Evolutionary conservation across 1,139 yeast species (phyloP).

Genomic region (Yamadazyma dushanensis): DNA sequence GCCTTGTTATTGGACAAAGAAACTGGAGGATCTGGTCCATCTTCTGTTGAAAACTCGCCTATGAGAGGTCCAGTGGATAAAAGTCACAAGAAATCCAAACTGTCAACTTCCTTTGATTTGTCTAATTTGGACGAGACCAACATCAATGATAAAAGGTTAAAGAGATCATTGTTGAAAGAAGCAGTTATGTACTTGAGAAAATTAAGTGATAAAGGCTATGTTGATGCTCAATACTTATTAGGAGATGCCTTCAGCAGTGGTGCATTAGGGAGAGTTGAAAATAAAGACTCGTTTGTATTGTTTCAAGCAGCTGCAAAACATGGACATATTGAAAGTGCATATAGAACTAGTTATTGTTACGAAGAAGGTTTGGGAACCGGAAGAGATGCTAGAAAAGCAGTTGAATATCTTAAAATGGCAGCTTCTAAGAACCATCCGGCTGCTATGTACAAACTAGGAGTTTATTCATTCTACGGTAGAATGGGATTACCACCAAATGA

Average conservation of each 20-base stretch:
- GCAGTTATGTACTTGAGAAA: conserved; percentile 70
- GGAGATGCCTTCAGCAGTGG: conserved; percentile 90
- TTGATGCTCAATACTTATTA: conserved; percentile 86
- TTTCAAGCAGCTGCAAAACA: conserved; percentile 92
- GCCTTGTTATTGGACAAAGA: conserved; percentile 58
- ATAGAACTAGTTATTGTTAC: conserved; percentile 85
- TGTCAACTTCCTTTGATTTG: conserved; percentile 26
- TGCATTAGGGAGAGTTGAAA: conserved; percentile 80
- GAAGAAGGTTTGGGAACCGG: conserved; percentile 94
- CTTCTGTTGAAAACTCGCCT: conserved; percentile 29
- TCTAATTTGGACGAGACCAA: conserved; percentile 18
- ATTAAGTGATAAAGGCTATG: conserved; percentile 77
- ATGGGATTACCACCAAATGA: conserved; percentile 73
- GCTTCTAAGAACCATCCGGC: conserved; percentile 92
- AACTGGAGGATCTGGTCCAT: conserved; percentile 11
- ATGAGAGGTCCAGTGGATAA: conserved; percentile 17
- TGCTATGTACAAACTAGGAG: conserved; percentile 90
- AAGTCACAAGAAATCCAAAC: conserved; percentile 17
- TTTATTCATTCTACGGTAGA: conserved; percentile 78
- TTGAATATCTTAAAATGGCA: conserved; percentile 82
- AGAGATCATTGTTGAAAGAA: conserved; percentile 66
- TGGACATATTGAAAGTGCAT: conserved; percentile 89
- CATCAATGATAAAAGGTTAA: conserved; percentile 33
- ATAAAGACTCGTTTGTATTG: conserved; percentile 69
- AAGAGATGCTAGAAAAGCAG: conserved; percentile 82